phyloP scores from a whole-genome alignment of 1,284 basidiomycete species.

The Malassezia vespertilionis region DNA sequence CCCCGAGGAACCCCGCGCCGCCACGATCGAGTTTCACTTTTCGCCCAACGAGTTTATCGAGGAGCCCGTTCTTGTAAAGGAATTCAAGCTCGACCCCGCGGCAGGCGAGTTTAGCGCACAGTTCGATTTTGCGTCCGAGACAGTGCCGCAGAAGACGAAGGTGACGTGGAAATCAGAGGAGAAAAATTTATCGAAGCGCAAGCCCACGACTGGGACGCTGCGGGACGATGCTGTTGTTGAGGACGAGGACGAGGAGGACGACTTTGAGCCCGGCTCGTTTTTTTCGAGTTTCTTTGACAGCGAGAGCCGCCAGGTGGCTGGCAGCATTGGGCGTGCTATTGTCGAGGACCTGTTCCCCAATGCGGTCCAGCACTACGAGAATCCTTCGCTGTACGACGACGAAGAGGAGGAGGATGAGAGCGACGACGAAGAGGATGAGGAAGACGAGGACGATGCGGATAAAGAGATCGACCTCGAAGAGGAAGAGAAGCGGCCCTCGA shows the following conservation, averaged over 20 bases:
- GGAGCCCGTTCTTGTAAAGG: slow-evolving; percentile 36
- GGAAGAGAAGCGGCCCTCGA: slow-evolving; percentile 32
- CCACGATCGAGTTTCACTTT: slow-evolving; percentile 36
- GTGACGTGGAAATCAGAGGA: slow-evolving; percentile 72
- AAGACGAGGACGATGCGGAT: slow-evolving; percentile 37
- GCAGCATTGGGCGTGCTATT: slow-evolving; percentile 34
- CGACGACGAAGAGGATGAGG: slow-evolving; percentile 30
- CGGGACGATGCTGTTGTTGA: slow-evolving; percentile 25
- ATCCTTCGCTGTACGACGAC: slow-evolving; percentile 12
- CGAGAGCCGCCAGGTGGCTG: slow-evolving; percentile 28
- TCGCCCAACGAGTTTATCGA: slow-evolving; percentile 36
- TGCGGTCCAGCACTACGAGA: slow-evolving; percentile 37
- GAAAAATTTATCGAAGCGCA: slow-evolving; percentile 63
- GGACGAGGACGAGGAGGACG: slow-evolving; percentile 33
- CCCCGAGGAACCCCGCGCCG: slow-evolving; percentile 34
- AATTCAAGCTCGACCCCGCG: slow-evolving; percentile 30
- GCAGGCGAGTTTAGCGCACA: slow-evolving; percentile 28
- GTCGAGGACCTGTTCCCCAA: slow-evolving; percentile 42
- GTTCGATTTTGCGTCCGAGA: slow-evolving; percentile 40
- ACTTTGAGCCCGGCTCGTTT: slow-evolving; percentile 67
- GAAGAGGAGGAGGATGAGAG: slow-evolving; percentile 35
- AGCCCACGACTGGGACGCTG: slow-evolving; percentile 55
- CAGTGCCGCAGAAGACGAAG: slow-evolving; percentile 48
- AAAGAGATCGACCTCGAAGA: slow-evolving; percentile 42
- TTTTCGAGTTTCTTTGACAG: slow-evolving; percentile 70